phyloP scores from a whole-genome alignment of 2,329 filamentous ascomycete species.

The Ophiostoma australiae region DNA sequence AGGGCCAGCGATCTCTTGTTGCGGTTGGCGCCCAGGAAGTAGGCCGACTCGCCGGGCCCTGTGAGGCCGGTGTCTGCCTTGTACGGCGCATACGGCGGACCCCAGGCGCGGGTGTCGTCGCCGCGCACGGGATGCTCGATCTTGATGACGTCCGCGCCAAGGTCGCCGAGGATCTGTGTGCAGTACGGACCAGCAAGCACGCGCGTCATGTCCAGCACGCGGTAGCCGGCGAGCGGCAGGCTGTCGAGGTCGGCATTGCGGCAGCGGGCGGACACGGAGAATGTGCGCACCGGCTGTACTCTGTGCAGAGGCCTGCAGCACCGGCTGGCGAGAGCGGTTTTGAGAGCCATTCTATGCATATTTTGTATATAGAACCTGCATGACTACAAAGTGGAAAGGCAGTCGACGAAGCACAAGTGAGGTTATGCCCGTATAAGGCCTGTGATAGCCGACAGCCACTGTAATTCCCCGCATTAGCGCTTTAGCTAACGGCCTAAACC shows the following conservation, averaged over 20 bases:
- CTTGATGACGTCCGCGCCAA: constrained; percentile 96
- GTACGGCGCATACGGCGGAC: constrained; percentile 85
- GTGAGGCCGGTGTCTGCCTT: constrained; percentile 51
- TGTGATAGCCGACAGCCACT: constrained; percentile 1
- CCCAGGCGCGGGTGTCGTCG: constrained; percentile 95
- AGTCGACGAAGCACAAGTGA: not conserved
- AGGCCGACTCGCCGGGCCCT: constrained; percentile 87
- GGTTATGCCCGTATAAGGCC: not conserved
- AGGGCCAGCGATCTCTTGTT: constrained; percentile 94
- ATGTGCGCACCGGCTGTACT: not conserved
- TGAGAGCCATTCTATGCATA: not conserved
- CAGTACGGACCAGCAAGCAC: constrained; percentile 97
- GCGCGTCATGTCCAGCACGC: constrained; percentile 93
- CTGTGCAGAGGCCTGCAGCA: not conserved
- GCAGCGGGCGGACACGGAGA: constrained; percentile 6
- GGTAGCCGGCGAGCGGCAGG: constrained; percentile 74
- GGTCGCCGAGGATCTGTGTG: constrained; percentile 91
- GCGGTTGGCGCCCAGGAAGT: constrained; percentile 87
- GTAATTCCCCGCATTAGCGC: constrained; percentile 3
- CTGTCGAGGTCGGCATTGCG: constrained; percentile 17
- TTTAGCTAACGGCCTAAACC: not conserved
- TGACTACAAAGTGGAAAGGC: not conserved
- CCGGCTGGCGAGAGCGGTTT: not conserved
- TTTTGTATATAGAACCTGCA: not conserved
- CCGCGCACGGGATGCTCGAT: constrained; percentile 87